Conservation (phyloP, 371 early-diverging fungal genomes). For the Choanephora cucurbitarum region DNA sequence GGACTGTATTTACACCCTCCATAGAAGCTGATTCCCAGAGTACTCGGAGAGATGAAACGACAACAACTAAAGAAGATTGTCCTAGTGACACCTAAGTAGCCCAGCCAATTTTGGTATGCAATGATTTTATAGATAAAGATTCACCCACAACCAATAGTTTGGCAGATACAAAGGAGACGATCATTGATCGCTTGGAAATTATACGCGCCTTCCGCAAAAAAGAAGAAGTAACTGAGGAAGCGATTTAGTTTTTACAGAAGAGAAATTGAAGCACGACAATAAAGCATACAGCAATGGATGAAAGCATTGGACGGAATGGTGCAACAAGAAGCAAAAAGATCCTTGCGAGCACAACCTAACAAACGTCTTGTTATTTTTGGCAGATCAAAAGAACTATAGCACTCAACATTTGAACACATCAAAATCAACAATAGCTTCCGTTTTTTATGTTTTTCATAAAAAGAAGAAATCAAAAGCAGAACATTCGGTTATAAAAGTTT, state of each 20-base stretch:
- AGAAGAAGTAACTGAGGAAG: slow-evolving; percentile 9
- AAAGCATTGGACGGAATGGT: slow-evolving; percentile 10
- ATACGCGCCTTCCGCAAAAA: slow-evolving; percentile 8
- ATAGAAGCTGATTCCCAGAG: slow-evolving; percentile 29
- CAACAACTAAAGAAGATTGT: slow-evolving; percentile 14
- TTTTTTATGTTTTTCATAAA: slow-evolving; percentile 6
- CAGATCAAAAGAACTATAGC: not conserved
- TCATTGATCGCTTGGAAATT: slow-evolving; percentile 24
- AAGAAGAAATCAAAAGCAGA: slow-evolving; percentile 7
- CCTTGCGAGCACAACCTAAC: not conserved
- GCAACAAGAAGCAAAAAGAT: not conserved
- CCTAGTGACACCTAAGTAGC: slow-evolving; percentile 30
- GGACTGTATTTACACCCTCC: slow-evolving; percentile 15
- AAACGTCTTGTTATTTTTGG: slow-evolving; percentile 1
- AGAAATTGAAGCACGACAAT: slow-evolving; percentile 4
- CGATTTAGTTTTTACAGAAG: not conserved
- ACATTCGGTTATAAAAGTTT: not conserved
- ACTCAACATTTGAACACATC: slow-evolving; percentile 6
- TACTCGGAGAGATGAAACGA: slow-evolving; percentile 19
- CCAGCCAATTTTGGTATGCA: slow-evolving; percentile 27
- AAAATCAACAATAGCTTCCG: slow-evolving; percentile 13
- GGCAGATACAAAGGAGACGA: slow-evolving; percentile 3
- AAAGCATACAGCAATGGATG: slow-evolving; percentile 19
- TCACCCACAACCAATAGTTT: slow-evolving; percentile 4
- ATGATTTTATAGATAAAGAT: slow-evolving; percentile 7